phyloP scores from a whole-genome alignment of 441 rosid species.

The Croton laevigatus region DNA sequence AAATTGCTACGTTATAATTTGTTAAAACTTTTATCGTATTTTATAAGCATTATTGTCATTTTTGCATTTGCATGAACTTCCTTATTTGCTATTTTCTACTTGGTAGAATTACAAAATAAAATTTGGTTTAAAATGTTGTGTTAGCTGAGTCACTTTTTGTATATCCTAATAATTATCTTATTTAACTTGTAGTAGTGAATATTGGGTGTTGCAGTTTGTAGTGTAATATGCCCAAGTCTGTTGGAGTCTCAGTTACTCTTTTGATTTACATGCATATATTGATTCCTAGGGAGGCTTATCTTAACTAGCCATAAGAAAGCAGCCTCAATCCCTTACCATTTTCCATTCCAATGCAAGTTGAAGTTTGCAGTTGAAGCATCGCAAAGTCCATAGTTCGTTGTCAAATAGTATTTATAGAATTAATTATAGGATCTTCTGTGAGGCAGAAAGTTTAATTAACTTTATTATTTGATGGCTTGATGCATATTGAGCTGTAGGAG shows the following conservation, averaged over 20 bases:
- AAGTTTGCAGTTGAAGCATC: too few species aligned
- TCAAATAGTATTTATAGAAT: too few species aligned
- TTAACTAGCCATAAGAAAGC: not conserved
- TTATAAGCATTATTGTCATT: not conserved
- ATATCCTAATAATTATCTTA: not conserved
- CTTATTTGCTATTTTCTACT: not conserved
- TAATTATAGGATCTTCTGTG: not conserved
- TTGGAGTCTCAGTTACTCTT: not conserved
- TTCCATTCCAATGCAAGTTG: not conserved
- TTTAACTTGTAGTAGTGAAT: not conserved
- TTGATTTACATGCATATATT: too few species aligned
- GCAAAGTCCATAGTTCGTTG: too few species aligned
- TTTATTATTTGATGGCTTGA: too few species aligned
- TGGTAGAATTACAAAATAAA: not conserved
- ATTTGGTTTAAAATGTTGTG: not conserved
- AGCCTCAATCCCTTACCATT: not conserved
- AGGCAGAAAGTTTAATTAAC: not conserved
- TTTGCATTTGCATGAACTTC: not conserved
- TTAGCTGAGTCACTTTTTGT: not conserved
- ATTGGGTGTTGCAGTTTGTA: too few species aligned
- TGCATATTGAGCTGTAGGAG: too few species aligned
- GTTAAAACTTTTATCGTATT: not conserved
- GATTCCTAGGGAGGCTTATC: too few species aligned
- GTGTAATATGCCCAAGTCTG: too few species aligned
- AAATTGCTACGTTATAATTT: not conserved